Percentiles rank a stretch among this genome's conserved stretches.
Evolutionary conservation across 2,329 filamentous ascomycete species (phyloP).

Genomic region (Trichoderma sp.): DNA sequence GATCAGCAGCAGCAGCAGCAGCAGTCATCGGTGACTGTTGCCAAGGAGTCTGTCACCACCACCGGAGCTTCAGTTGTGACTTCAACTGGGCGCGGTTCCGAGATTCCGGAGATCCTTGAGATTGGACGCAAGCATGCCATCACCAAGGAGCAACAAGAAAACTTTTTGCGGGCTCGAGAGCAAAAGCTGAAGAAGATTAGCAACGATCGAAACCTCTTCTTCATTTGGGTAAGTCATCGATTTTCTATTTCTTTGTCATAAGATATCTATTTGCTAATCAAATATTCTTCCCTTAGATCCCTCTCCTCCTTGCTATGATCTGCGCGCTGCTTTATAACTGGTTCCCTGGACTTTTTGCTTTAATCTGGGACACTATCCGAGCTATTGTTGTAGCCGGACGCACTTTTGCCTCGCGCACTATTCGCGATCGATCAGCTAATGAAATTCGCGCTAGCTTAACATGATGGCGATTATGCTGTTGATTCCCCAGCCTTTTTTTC

Average conservation of each 20-base stretch:
- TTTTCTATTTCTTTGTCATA: neutral
- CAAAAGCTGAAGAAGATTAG: constrained; percentile 66
- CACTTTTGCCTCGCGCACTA: constrained; percentile 33
- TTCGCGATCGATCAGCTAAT: constrained; percentile 32
- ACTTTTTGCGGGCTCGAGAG: constrained; percentile 63
- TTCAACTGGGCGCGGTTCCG: constrained; percentile 39
- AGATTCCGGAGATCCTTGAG: constrained; percentile 53
- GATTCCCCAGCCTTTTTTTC: neutral
- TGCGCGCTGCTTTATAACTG: constrained; percentile 56
- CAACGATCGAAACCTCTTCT: constrained; percentile 68
- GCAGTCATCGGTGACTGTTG: constrained; percentile 4
- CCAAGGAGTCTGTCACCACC: neutral
- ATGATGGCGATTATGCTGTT: constrained; percentile 17
- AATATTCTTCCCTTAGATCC: constrained; percentile 47
- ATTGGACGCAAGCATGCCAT: constrained; percentile 67
- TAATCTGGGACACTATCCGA: constrained; percentile 42
- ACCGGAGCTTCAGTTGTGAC: neutral
- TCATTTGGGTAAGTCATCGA: constrained; percentile 65
- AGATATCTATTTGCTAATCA: constrained; percentile 30
- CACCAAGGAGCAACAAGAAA: constrained; percentile 67
- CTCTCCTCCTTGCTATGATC: constrained; percentile 53
- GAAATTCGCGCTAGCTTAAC: constrained; percentile 36
- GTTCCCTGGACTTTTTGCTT: constrained; percentile 52
- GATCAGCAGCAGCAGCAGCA: constrained; percentile 48
- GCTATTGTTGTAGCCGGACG: constrained; percentile 40